phyloP scores from a whole-genome alignment of 1,139 yeast genomes.

The Kodamaea derodonti region DNA sequence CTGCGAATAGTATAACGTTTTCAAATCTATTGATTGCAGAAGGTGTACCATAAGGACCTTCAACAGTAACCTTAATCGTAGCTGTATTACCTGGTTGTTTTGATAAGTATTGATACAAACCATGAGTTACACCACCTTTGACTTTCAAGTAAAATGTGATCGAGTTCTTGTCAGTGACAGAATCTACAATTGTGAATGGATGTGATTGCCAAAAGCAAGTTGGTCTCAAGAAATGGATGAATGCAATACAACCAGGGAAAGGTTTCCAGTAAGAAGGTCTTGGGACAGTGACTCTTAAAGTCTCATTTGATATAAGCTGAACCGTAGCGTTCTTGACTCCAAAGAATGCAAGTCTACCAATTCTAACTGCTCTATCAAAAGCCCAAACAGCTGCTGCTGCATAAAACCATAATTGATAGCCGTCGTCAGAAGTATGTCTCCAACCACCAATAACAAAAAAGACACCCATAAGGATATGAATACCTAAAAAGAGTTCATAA shows the following conservation, averaged over 20 bases:
- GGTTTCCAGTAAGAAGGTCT: constrained; percentile 38
- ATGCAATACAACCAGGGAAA: constrained; percentile 39
- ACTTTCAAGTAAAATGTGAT: constrained; percentile 35
- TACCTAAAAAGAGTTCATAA: constrained; percentile 61
- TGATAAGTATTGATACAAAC: constrained; percentile 35
- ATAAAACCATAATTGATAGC: constrained; percentile 43
- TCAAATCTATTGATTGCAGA: constrained; percentile 46
- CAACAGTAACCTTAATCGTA: constrained; percentile 29
- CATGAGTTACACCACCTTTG: constrained; percentile 37
- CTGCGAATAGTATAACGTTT: constrained; percentile 51
- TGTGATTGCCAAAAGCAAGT: constrained; percentile 55
- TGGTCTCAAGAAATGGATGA: constrained; percentile 35
- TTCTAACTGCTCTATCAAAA: constrained; percentile 53
- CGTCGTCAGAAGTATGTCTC: constrained; percentile 49
- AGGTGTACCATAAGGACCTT: constrained; percentile 41
- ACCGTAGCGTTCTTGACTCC: constrained; percentile 51
- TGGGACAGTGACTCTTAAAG: constrained; percentile 35
- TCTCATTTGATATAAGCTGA: constrained; percentile 43
- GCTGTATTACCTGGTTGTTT: constrained; percentile 44
- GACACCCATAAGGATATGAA: constrained; percentile 58
- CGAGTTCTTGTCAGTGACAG: constrained; percentile 24
- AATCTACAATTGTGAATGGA: constrained; percentile 49
- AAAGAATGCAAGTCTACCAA: constrained; percentile 44
- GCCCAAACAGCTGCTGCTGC: constrained; percentile 64
- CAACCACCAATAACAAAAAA: constrained; percentile 56